Percentiles rank a stretch among this genome's conserved stretches.
Evolutionary conservation across 371 early-diverging fungal species (phyloP).

Genomic region (Blyttiomyces sp.): DNA sequence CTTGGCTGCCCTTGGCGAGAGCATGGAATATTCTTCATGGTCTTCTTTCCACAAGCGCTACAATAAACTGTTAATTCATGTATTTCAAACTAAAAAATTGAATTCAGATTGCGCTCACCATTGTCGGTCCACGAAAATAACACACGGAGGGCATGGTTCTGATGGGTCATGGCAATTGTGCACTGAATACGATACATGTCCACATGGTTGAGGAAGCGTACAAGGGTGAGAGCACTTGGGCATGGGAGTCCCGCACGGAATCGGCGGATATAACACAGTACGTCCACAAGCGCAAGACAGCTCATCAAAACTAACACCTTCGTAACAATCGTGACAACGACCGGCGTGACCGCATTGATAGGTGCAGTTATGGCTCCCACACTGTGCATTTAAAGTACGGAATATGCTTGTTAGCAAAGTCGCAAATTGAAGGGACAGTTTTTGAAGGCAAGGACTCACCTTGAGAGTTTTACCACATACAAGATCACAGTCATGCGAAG

Average conservation of each 20-base stretch:
- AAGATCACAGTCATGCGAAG: conserved; percentile 36
- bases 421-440: background rate
- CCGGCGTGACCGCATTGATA: conserved; percentile 41
- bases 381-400: conserved; percentile 7
- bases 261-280: conserved; percentile 40
- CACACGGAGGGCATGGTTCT: conserved; percentile 48
- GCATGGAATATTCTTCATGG: conserved; percentile 42
- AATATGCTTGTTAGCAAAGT: too few species aligned
- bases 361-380: conserved; percentile 39
- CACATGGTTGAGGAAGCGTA: conserved; percentile 26
- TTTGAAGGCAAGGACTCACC: conserved; percentile 6
- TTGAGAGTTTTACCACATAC: conserved; percentile 38
- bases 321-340: conserved; percentile 44
- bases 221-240: conserved; percentile 44
- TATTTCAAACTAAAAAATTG: background rate
- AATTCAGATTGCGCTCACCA: conserved; percentile 15
- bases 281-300: conserved; percentile 42
- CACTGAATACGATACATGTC: conserved; percentile 29
- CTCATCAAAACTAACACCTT: conserved; percentile 48
- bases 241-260: conserved; percentile 41
- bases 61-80: background rate
- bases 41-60: conserved; percentile 40
- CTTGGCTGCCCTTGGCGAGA: conserved; percentile 30
- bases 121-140: conserved; percentile 35
- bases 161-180: conserved; percentile 44